Conservation (phyloP, 176 grass and related monocot genomes). For the Carex parvula region DNA sequence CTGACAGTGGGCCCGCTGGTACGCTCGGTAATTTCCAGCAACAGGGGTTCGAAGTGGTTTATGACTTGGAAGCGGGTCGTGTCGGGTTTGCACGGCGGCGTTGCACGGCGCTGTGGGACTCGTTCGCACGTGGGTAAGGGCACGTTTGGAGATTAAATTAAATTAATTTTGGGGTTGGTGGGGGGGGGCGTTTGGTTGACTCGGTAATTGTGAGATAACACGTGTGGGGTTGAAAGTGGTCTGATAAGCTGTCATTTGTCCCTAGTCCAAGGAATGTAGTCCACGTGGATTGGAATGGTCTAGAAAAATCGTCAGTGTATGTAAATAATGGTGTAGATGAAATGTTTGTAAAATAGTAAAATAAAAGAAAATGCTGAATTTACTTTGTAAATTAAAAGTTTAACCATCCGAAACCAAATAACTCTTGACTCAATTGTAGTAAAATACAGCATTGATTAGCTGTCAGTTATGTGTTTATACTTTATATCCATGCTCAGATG, state of each 20-base stretch:
- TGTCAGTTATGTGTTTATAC: neutral
- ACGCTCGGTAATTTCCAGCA: conserved; percentile 99
- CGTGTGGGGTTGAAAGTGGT: conserved; percentile 23
- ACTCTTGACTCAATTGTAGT: neutral
- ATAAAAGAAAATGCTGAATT: neutral
- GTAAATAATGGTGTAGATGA: conserved; percentile 13
- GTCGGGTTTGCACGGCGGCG: conserved; percentile 82
- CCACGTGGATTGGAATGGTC: conserved; percentile 23
- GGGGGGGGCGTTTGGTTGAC: neutral
- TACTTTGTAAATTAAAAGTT: neutral
- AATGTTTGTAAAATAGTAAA: conserved; percentile 21
- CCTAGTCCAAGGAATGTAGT: conserved; percentile 26
- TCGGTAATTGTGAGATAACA: neutral
- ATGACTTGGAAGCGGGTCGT: conserved; percentile 60
- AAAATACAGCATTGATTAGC: neutral
- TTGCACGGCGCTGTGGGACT: conserved; percentile 71
- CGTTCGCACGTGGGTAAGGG: conserved; percentile 51
- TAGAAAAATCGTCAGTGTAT: conserved; percentile 18
- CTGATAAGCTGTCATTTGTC: conserved; percentile 22
- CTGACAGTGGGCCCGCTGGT: conserved; percentile 56
- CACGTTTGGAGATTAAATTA: conserved; percentile 1
- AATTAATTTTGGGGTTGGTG: too few species aligned
- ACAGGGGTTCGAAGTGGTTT: conserved; percentile 93
- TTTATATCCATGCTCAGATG: neutral
- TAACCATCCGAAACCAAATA: neutral